These are phyloP conservation scores for Cystobasidium slooffiae DNA, from an alignment of 1,284 basidiomycete species.

Conservation along the genomic window DNA sequence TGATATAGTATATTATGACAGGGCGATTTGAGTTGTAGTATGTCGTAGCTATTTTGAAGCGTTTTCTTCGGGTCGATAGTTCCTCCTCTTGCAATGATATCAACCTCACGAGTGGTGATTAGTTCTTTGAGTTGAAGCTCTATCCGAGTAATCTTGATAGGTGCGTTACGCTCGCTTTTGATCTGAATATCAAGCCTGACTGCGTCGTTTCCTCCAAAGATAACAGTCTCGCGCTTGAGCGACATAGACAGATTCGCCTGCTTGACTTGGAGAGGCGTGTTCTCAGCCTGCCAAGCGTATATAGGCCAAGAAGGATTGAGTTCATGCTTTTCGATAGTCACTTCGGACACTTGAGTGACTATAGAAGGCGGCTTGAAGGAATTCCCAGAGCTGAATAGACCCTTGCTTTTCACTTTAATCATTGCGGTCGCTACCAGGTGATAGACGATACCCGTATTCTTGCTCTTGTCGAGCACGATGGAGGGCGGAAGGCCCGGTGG, in stretches of 20 bases:
- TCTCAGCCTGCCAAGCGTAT: conserved; percentile 41
- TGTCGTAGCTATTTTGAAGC: conserved; percentile 20
- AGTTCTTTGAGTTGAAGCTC: conserved; percentile 28
- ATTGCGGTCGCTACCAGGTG: conserved; percentile 45
- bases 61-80: conserved; percentile 27
- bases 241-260: conserved; percentile 21
- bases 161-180: conserved; percentile 25
- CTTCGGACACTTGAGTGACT: conserved; percentile 19
- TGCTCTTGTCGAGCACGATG: conserved; percentile 41
- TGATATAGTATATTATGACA: conserved; percentile 34
- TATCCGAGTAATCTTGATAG: conserved; percentile 32
- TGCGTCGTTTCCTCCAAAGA: conserved; percentile 30
- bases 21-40: conserved; percentile 14
- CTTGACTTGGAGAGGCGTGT: conserved; percentile 2
- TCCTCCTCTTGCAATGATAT: background rate
- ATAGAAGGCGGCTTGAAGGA: conserved; percentile 28
- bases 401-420: conserved; percentile 37
- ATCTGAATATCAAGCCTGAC: conserved; percentile 29
- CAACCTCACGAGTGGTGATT: conserved; percentile 9
- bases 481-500: conserved; percentile 45
- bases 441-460: conserved; percentile 45
- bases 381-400: conserved; percentile 20
- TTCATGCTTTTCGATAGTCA: conserved; percentile 45
- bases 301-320: conserved; percentile 46
- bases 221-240: conserved; percentile 36